phyloP scores from a whole-genome alignment of 441 rosid genomes.

The Gossypium armourianum region DNA sequence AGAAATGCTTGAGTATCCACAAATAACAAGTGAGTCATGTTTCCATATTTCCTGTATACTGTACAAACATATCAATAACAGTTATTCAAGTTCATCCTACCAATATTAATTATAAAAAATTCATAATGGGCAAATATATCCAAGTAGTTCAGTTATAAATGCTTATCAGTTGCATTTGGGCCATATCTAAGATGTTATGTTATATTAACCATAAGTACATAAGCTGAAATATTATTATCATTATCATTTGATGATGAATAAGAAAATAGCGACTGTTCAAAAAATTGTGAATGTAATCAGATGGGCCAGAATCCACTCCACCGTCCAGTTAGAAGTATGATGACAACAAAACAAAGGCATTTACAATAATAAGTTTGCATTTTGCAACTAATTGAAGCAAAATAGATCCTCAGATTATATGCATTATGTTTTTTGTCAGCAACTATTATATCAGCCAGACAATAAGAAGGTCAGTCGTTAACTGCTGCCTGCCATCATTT shows the following conservation, averaged over 20 bases:
- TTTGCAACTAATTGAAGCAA: background rate
- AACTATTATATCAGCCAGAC: background rate
- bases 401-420: background rate
- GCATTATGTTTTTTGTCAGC: background rate
- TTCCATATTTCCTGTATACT: background rate
- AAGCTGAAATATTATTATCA: background rate
- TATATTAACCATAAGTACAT: background rate
- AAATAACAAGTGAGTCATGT: background rate
- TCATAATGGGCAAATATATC: background rate
- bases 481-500: background rate
- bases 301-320: background rate
- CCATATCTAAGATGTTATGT: background rate
- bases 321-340: background rate
- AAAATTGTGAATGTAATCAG: background rate
- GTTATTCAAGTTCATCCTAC: constrained; percentile 1
- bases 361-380: background rate
- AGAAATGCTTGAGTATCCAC: background rate
- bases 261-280: background rate
- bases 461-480: background rate
- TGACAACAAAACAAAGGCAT: background rate
- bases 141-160: background rate
- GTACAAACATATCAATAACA: background rate
- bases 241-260: background rate
- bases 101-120: background rate
- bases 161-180: background rate